Conservation (phyloP, 1,139 yeast genomes). For the Blastobotrys petasosporus region DNA sequence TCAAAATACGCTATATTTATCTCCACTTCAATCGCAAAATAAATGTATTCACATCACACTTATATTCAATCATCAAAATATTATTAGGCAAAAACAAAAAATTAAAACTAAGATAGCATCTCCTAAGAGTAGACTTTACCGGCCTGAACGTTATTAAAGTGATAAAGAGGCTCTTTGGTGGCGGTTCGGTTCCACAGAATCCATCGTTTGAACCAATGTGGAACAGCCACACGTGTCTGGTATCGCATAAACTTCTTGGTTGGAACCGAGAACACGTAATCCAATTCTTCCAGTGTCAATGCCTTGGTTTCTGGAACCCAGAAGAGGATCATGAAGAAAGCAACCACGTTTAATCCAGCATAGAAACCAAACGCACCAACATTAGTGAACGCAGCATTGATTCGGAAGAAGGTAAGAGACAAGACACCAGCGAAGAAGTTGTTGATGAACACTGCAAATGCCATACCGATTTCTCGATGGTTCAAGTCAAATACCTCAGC, state of each 20-base stretch:
- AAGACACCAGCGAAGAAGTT: constrained; percentile 72
- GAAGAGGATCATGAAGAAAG: constrained; percentile 20
- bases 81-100: too few relatives aligned
- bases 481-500: constrained; percentile 72
- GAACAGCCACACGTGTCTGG: constrained; percentile 18
- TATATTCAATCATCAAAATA: too few relatives aligned
- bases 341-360: constrained; percentile 19
- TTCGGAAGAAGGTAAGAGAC: constrained; percentile 44
- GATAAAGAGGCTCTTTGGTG: constrained; percentile 16
- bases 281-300: constrained; percentile 18
- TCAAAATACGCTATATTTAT: too few relatives aligned
- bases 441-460: constrained; percentile 66
- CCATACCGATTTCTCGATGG: constrained; percentile 68
- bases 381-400: constrained; percentile 18
- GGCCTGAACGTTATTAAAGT: constrained; percentile 11
- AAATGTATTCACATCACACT: too few relatives aligned
- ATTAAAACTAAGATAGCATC: too few relatives aligned
- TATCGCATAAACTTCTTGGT: constrained; percentile 19
- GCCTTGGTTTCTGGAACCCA: constrained; percentile 23
- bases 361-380: constrained; percentile 23
- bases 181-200: constrained; percentile 11
- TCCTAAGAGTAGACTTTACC: not conserved
- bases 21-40: too few relatives aligned
- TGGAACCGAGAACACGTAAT: constrained; percentile 17
- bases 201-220: constrained; percentile 19